A percentile compares a stretch with the other conserved stretches of the same genome.
These are phyloP conservation scores for Aspergillus affinis DNA, from an alignment of 495 filamentous ascomycete species.

Conservation along the genomic window DNA sequence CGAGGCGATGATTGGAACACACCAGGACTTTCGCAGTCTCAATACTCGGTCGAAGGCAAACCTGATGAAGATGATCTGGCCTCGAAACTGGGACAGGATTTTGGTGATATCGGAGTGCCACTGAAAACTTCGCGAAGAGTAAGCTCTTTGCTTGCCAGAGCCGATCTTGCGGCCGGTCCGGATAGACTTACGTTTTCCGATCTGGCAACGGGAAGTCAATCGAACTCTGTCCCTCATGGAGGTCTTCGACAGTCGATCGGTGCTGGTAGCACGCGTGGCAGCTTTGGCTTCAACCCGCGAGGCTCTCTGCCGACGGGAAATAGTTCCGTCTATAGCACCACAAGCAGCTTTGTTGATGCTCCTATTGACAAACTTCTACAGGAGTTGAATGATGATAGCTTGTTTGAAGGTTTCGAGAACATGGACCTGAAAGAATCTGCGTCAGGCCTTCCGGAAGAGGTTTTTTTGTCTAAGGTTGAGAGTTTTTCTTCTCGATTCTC, in stretches of 20 bases:
- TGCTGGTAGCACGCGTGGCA: conserved; percentile 60
- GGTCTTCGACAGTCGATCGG: conserved; percentile 73
- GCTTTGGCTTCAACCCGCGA: conserved; percentile 52
- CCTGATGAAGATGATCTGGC: conserved; percentile 59
- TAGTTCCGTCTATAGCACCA: conserved; percentile 42
- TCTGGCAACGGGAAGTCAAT: conserved; percentile 54
- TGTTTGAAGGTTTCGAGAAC: conserved; percentile 66
- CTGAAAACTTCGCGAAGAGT: conserved; percentile 79
- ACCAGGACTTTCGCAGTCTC: conserved; percentile 39
- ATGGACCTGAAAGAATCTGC: conserved; percentile 71
- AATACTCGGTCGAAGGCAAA: conserved; percentile 32
- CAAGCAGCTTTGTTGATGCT: conserved; percentile 59
- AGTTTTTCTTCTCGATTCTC: conserved; percentile 64
- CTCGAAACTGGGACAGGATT: conserved; percentile 76
- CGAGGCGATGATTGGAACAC: conserved; percentile 36
- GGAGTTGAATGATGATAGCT: conserved; percentile 61
- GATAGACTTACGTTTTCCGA: conserved; percentile 75
- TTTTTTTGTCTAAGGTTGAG: conserved; percentile 71
- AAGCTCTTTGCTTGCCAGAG: conserved; percentile 88
- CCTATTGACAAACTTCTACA: conserved; percentile 73
- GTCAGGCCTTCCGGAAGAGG: conserved; percentile 70
- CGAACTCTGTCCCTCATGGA: conserved; percentile 45
- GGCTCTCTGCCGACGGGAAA: conserved; percentile 41
- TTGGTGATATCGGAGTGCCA: conserved; percentile 62
- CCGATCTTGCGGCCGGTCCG: conserved; percentile 77